Conservation (phyloP, 1,284 basidiomycete species). For the Ceratobasidium sp. region DNA sequence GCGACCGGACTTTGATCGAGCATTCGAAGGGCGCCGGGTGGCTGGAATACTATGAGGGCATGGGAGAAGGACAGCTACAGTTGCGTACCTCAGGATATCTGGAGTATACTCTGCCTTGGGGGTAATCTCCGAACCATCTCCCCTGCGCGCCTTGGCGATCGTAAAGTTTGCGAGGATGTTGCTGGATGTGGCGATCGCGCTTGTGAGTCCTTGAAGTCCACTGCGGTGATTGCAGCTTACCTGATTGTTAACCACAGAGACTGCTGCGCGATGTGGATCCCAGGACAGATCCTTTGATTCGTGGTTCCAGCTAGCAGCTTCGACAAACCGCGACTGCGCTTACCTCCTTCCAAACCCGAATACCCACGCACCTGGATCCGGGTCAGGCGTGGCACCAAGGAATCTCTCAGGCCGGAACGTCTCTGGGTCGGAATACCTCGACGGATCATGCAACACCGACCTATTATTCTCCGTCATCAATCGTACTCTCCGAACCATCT, state of each 20-base stretch:
- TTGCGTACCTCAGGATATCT: conserved; percentile 26
- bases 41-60: no score
- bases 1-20: background rate
- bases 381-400: background rate
- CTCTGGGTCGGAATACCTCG: background rate
- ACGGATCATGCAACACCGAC: conserved; percentile 26
- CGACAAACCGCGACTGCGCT: background rate
- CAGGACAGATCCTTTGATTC: conserved; percentile 31
- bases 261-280: conserved; percentile 24
- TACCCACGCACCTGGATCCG: conserved; percentile 10
- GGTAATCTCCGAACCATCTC: conserved; percentile 1
- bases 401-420: conserved; percentile 21
- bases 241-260: conserved; percentile 28
- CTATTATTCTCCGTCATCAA: background rate
- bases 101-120: conserved; percentile 14
- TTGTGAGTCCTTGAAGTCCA: background rate
- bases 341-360: conserved; percentile 35
- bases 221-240: background rate
- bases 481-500: background rate
- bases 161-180: conserved; percentile 24
- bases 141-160: conserved; percentile 1
- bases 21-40: background rate
- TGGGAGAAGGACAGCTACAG: no score
- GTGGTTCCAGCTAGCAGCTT: background rate
- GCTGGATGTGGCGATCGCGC: background rate